phyloP scores from a whole-genome alignment of 2,329 filamentous ascomycete genomes.

The Cephalotrichum gorgonifer region DNA sequence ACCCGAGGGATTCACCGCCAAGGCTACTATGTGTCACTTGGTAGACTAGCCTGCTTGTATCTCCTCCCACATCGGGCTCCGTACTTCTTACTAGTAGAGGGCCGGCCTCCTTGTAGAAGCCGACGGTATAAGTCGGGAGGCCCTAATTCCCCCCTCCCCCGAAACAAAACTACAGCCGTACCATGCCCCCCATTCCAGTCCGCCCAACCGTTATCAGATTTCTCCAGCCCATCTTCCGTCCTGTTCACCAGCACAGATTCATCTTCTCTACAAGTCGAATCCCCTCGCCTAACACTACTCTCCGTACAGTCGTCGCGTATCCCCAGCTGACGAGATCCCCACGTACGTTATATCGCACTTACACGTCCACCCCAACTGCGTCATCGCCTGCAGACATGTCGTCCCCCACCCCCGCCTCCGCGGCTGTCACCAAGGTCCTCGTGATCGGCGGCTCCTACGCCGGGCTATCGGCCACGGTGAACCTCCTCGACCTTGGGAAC shows the following conservation, averaged over 20 bases:
- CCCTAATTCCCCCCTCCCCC: background rate
- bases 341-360: background rate
- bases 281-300: background rate
- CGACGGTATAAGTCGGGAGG: no score
- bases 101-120: no score
- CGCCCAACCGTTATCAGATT: background rate
- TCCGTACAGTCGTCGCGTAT: background rate
- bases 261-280: background rate
- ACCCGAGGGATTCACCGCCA: no score
- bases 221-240: background rate
- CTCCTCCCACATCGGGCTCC: no score
- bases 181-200: background rate
- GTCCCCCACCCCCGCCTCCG: background rate
- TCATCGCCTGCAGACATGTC: background rate
- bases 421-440: constrained; percentile 35
- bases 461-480: constrained; percentile 57
- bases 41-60: no score
- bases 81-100: no score
- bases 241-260: background rate
- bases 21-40: no score
- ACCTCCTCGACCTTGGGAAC: constrained; percentile 55
- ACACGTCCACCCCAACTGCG: background rate
- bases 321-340: background rate
- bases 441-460: constrained; percentile 63
- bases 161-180: background rate